These are phyloP conservation scores for Echria macrotheca DNA, from an alignment of 495 filamentous ascomycete genomes.

Conservation along the genomic window DNA sequence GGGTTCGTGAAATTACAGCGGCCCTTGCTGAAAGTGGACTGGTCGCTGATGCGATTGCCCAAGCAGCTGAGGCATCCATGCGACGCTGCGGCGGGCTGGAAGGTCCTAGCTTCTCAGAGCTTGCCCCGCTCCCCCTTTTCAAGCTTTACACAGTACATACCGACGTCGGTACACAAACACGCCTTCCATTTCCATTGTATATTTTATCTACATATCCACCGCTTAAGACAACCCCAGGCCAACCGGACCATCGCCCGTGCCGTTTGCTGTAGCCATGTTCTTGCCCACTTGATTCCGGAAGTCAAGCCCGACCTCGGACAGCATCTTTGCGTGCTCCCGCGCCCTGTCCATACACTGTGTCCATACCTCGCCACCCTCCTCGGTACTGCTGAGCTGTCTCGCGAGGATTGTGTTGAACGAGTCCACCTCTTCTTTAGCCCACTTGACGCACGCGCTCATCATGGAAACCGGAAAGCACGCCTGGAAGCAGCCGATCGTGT, in stretches of 20 bases:
- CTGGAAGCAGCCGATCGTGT: constrained; percentile 84
- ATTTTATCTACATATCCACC: neutral
- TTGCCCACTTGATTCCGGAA: constrained; percentile 66
- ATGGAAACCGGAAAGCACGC: constrained; percentile 79
- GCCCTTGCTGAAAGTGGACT: constrained; percentile 11
- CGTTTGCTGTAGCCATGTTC: constrained; percentile 21
- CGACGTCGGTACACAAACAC: no score
- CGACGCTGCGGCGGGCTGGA: no score
- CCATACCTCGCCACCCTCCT: constrained; percentile 67
- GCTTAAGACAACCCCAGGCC: constrained; percentile 38
- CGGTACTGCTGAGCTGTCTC: constrained; percentile 74
- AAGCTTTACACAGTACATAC: no score
- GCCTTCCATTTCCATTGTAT: no score
- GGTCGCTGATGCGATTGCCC: constrained; percentile 7
- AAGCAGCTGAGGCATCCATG: no score
- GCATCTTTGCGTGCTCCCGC: constrained; percentile 68
- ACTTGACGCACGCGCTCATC: constrained; percentile 89
- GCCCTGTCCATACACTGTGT: constrained; percentile 78
- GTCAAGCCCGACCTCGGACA: constrained; percentile 84
- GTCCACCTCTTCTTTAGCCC: constrained; percentile 90
- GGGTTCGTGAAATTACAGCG: constrained; percentile 6
- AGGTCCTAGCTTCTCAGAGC: neutral
- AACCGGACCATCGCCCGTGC: constrained; percentile 25
- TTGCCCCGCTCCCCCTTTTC: no score
- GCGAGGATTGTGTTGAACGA: constrained; percentile 78